These are phyloP conservation scores for Alliaria petiolata DNA, from an alignment of 345 rosid species.

Conservation along the genomic window DNA sequence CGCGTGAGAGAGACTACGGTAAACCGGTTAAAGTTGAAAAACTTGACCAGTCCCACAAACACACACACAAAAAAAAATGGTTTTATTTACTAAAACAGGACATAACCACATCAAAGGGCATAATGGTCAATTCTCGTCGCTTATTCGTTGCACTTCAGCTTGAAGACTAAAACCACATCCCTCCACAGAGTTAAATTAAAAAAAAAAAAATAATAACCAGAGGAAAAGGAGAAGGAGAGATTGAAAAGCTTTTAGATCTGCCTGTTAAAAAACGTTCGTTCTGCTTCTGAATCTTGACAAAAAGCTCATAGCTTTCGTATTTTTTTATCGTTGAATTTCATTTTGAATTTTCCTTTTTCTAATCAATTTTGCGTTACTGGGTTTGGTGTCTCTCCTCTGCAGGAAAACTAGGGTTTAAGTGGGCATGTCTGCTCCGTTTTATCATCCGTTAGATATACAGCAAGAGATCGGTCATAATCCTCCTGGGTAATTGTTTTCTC, in stretches of 20 bases:
- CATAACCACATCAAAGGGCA: not conserved
- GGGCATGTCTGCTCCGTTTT: conserved; percentile 33
- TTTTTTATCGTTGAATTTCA: not conserved
- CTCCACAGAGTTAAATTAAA: not conserved
- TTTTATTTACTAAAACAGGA: not conserved
- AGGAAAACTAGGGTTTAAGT: conserved; percentile 25
- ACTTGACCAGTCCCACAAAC: not conserved
- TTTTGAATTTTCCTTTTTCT: not conserved
- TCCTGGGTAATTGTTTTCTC: conserved; percentile 28
- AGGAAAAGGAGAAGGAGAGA: not conserved
- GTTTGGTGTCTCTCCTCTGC: conserved; percentile 3
- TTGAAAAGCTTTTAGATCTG: conserved; percentile 16
- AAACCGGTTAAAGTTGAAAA: not conserved
- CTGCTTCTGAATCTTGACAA: not conserved
- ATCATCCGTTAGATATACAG: conserved; percentile 10
- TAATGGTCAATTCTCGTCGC: not conserved
- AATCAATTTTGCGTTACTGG: not conserved
- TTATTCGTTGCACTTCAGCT: not conserved
- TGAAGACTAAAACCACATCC: conserved; percentile 3
- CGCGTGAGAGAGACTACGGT: not conserved
- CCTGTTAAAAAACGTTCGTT: not conserved
- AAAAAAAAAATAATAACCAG: not conserved
- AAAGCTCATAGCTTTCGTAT: not conserved
- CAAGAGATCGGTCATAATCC: conserved; percentile 16
- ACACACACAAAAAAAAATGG: too few species aligned